These are phyloP conservation scores for Colletotrichum horii DNA, from an alignment of 2,329 filamentous ascomycete species.

Conservation along the genomic window DNA sequence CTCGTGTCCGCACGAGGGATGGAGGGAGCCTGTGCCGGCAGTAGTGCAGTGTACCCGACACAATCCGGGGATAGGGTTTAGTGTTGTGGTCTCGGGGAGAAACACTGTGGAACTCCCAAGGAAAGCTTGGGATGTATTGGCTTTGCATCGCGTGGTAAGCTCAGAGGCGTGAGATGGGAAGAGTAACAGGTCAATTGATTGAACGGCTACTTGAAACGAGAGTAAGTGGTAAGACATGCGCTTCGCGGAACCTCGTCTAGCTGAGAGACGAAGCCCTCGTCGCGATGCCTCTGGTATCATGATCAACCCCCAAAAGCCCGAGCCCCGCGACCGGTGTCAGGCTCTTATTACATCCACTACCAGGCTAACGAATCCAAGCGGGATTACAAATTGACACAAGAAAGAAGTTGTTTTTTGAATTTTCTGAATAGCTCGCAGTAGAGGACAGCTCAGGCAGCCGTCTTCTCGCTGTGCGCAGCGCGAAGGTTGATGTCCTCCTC, in stretches of 20 bases:
- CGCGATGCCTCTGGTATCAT: constrained; percentile 18
- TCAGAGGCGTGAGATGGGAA: not conserved
- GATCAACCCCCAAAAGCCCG: not conserved
- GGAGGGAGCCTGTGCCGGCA: not conserved
- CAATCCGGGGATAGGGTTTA: not conserved
- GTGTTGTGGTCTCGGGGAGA: not conserved
- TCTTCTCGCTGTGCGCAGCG: constrained; percentile 25
- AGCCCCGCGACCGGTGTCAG: not conserved
- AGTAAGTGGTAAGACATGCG: constrained; percentile 4
- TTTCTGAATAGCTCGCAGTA: not conserved
- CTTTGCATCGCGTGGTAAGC: not conserved
- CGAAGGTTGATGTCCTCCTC: constrained; percentile 35
- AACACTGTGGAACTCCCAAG: not conserved
- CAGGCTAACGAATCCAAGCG: not conserved
- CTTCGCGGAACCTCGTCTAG: not conserved
- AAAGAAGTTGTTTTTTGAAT: not conserved
- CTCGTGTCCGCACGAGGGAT: not conserved
- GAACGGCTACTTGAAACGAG: constrained; percentile 7
- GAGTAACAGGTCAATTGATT: constrained; percentile 7
- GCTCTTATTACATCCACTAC: constrained; percentile 11
- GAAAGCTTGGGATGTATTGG: not conserved
- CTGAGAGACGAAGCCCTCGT: not conserved
- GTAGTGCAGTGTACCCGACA: not conserved
- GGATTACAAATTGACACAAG: constrained; percentile 6
- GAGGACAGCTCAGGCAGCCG: constrained; percentile 16